Base-by-base conservation (phyloP, 192 early-diverging fungal species). In the Physocladia obscura region DNA sequence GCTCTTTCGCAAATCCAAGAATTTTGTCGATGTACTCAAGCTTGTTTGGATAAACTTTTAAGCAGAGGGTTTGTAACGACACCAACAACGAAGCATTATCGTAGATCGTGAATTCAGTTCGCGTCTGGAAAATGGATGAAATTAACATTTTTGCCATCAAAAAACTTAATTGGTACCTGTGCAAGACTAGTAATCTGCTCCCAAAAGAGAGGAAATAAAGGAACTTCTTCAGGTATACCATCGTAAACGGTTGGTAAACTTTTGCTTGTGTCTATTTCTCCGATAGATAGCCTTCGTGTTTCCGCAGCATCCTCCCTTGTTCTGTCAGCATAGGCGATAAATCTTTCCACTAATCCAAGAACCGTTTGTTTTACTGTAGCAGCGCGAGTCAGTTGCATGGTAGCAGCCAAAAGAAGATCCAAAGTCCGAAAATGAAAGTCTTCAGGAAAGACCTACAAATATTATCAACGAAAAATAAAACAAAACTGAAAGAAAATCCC, bases 121-220 rank as follows among this genome's bases (percentile, higher is more conserved):
- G 89, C 36, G 88, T 88, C 86, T 94, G 73, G 11, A 57, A 59
- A 29, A 31, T 27, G 22, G 44, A 56, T 32, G 15, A 39, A 38
- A 47, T 29, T 36, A 2, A 48, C 38, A 19, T 48, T 29, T 19
- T 40, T 34, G 17, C n/a, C 70, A 36, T 34, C 27, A 56, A 37
- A 27, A 21, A 35, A 34, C 40, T n/a, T n/a, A n/a, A n/a, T n/a
- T n/a, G n/a, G 27, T 78, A 90, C 90, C 81, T 89, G 88, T 30
- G 97, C 90, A 30, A 99, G 84, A 26, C 89, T 88, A 32, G 90
- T 89, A 69, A 99, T 92, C 73, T 99, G 95, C 34, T 76, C 81
- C 96, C 95, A 99, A 75, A 99, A 99, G 34, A 97, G 90, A 55
- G 90, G 92, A 83, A 99, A 99, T 19, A 99, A 79, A 47, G 90